Conservation (phyloP, 2,329 filamentous ascomycete species). For the Bipolaris cookei region DNA sequence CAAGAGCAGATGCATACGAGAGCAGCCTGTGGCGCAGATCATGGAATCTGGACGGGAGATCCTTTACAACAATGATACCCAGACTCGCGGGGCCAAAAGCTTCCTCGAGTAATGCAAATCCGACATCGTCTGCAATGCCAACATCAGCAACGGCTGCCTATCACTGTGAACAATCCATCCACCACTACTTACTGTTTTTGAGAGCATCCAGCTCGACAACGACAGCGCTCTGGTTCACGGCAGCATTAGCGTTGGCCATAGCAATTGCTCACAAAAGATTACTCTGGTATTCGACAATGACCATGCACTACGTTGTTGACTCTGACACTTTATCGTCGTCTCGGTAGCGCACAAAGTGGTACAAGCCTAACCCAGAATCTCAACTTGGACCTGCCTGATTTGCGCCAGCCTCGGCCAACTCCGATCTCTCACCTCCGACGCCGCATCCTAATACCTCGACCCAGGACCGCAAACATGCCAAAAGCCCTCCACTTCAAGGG, state of each 20-base stretch:
- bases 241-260: conserved; percentile 30
- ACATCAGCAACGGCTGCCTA: background rate
- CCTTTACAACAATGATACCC: conserved; percentile 91
- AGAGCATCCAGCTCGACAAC: conserved; percentile 51
- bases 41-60: conserved; percentile 75
- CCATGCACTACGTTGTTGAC: conserved; percentile 7
- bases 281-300: background rate
- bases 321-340: conserved; percentile 24
- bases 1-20: conserved; percentile 88
- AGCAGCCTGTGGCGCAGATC: conserved; percentile 75
- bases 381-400: conserved; percentile 39
- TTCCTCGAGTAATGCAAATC: conserved; percentile 71
- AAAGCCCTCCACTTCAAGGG: conserved; percentile 95
- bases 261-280: background rate
- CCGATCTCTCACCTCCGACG: conserved; percentile 27
- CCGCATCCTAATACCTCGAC: conserved; percentile 17
- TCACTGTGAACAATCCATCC: background rate
- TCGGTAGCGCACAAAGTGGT: conserved; percentile 11
- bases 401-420: conserved; percentile 32
- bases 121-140: conserved; percentile 62
- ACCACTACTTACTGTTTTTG: conserved; percentile 50
- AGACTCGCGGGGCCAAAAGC: conserved; percentile 91
- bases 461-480: conserved; percentile 64
- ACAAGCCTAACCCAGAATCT: conserved; percentile 19
- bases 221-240: conserved; percentile 38